Base-by-base conservation (phyloP, 805 yeast species). In the Zygosaccharomyces siamensis region DNA sequence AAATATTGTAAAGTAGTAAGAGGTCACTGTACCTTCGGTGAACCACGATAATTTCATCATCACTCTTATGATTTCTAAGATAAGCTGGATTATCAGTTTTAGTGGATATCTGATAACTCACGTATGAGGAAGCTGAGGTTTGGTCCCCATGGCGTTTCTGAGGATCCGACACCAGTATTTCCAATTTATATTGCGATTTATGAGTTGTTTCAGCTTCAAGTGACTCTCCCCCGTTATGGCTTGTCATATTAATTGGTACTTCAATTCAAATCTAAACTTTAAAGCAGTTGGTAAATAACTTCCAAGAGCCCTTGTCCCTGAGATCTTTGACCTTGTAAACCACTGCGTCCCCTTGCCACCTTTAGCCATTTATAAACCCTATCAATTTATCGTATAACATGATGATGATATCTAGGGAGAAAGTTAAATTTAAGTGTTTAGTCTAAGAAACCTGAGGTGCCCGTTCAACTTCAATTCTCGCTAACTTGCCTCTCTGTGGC, bases 1-100 rank as follows among this genome's bases (percentile, higher is more conserved):
- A 71, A 48, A 88, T 82, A 52, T 84, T 86, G 66, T 84, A 86
- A 20, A 92, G 74, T 55, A 84, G 80, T 49, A 84, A 78, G 66
- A 92, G 88, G 66, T 93, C 98, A 4, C 92, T 86, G 66, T 87
- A 92, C 45, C 99, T 75, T 58, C 97, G 54, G 48, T 64, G 67
- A 16, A 66, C 70, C 10, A 64, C 68, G 16, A 62, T 59, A 7
- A 63, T 56, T 7, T 46, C 54, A 12, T 47, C 55, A 20, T 43
- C 45, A 23, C 30, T 44, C 26, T 43, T 52, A 48, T 51, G 48
- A 38, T 52, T 49, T 26, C 57, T 53, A 35, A 58, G 59, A 48
- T 61, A 64, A 4, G 63, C 50, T 27, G 61, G 59, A 48, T 59
- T 57, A 37, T 59, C 51, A 1, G 68, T 63, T 40, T 63, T 64